These are phyloP conservation scores for Plectosphaerella cucumerina DNA, from an alignment of 2,329 filamentous ascomycete species.

Conservation along the genomic window DNA sequence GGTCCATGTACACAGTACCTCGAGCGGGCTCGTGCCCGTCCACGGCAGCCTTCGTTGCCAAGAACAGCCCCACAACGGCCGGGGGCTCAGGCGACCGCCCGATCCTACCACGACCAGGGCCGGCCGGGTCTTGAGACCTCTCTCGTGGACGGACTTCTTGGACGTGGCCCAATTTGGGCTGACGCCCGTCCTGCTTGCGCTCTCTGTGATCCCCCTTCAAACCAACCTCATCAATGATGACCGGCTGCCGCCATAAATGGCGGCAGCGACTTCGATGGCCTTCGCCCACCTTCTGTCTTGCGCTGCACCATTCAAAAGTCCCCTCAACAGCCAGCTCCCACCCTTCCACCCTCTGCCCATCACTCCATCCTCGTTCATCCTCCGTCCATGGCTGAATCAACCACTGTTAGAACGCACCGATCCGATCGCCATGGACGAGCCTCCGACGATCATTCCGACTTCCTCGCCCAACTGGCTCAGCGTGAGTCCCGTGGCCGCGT, in stretches of 20 bases:
- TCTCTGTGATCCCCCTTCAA: too few species aligned
- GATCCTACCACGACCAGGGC: too few species aligned
- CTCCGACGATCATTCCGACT: not conserved
- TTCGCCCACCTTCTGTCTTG: too few species aligned
- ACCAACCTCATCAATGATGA: too few species aligned
- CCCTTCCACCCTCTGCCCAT: not conserved
- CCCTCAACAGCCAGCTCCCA: not conserved
- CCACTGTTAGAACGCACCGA: not conserved
- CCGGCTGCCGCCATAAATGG: too few species aligned
- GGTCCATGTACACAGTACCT: conserved; percentile 10
- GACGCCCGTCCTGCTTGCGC: too few species aligned
- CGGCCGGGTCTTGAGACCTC: not conserved
- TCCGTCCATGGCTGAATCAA: not conserved
- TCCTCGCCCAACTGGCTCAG: conserved; percentile 6
- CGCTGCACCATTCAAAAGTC: too few species aligned
- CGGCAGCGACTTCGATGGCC: too few species aligned
- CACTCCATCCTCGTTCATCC: not conserved
- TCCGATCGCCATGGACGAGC: not conserved
- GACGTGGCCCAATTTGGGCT: too few species aligned
- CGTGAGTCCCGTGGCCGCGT: conserved; percentile 1
- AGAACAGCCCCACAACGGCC: not conserved
- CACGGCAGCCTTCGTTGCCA: not conserved
- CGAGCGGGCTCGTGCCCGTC: not conserved
- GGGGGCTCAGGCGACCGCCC: too few species aligned
- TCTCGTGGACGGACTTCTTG: too few species aligned